These are phyloP conservation scores for Acacia crassicarpa DNA, from an alignment of 306 rosid genomes.

Conservation along the genomic window DNA sequence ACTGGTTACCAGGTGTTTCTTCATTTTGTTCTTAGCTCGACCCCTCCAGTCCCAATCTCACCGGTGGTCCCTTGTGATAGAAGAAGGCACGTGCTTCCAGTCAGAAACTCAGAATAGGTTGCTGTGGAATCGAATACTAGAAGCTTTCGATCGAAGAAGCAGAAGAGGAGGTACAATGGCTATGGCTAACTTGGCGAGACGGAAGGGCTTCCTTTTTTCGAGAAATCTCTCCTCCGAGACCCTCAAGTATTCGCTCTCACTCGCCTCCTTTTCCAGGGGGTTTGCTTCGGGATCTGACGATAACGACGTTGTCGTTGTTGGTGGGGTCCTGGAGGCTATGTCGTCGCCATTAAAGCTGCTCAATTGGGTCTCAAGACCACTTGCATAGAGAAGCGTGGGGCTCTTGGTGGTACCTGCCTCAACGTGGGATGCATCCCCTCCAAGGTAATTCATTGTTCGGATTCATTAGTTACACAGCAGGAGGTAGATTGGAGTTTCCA, in stretches of 20 bases:
- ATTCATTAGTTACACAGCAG: background rate
- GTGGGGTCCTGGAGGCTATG: constrained; percentile 99
- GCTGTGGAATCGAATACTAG: background rate
- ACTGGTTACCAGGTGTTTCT: too few species aligned
- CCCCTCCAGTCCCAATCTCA: too few species aligned
- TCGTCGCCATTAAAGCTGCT: constrained; percentile 97
- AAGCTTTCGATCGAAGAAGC: background rate
- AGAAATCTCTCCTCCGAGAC: constrained; percentile 49
- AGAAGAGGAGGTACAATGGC: constrained; percentile 44
- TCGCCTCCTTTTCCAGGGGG: constrained; percentile 55
- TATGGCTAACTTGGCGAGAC: constrained; percentile 79
- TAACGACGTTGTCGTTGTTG: constrained; percentile 90
- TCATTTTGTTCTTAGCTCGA: too few species aligned
- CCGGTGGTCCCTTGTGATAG: too few species aligned
- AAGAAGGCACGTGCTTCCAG: too few species aligned
- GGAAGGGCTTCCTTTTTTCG: constrained; percentile 65
- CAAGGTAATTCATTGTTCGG: constrained; percentile 50
- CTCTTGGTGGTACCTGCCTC: constrained; percentile 98
- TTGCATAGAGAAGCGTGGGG: constrained; percentile 96
- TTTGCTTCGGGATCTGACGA: constrained; percentile 92
- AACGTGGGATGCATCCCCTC: constrained; percentile 99
- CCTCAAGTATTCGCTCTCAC: constrained; percentile 46
- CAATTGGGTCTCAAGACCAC: constrained; percentile 96
- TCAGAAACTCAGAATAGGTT: background rate
- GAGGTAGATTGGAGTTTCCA: background rate